Percentiles rank a stretch among this genome's conserved stretches.
Evolutionary conservation across 2,329 filamentous ascomycete species (phyloP).

Genomic region (Venturia carpophila): DNA sequence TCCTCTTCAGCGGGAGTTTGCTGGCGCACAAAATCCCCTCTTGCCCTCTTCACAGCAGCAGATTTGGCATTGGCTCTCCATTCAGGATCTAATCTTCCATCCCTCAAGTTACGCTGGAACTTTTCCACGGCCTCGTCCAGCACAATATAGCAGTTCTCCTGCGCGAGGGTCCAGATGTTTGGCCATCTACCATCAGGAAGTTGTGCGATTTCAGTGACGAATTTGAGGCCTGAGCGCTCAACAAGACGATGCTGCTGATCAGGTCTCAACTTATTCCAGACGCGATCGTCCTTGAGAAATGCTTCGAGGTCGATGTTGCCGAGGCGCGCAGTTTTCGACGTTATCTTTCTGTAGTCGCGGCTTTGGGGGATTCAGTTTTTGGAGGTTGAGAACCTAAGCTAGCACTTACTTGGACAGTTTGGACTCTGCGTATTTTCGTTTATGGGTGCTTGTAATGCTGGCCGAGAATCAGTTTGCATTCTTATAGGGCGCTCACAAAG

Average conservation of each 20-base stretch:
- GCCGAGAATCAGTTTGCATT: background rate
- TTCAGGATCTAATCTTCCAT: slow-evolving; percentile 48
- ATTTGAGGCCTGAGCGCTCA: slow-evolving; percentile 18
- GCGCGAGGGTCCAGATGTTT: background rate
- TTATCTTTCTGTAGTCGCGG: slow-evolving; percentile 26
- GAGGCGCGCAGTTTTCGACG: slow-evolving; percentile 22
- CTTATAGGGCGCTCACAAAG: no score
- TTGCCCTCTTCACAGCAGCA: slow-evolving; percentile 44
- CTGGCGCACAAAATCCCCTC: slow-evolving; percentile 42
- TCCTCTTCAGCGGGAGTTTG: slow-evolving; percentile 34
- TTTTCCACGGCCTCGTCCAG: slow-evolving; percentile 28
- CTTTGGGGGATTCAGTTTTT: slow-evolving; percentile 25
- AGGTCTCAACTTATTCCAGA: slow-evolving; percentile 17
- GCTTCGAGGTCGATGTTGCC: slow-evolving; percentile 26
- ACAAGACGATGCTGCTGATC: slow-evolving; percentile 17
- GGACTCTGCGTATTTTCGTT: slow-evolving; percentile 17
- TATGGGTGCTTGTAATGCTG: background rate
- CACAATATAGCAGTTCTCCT: background rate
- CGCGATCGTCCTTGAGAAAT: slow-evolving; percentile 19
- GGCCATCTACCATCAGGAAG: background rate
- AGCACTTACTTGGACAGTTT: slow-evolving; percentile 24
- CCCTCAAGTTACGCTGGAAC: slow-evolving; percentile 48
- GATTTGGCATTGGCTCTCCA: slow-evolving; percentile 49
- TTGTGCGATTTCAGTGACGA: slow-evolving; percentile 15
- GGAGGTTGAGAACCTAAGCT: background rate